Conservation (phyloP, 257 asterid genomes). For the Solanum arcanum region DNA sequence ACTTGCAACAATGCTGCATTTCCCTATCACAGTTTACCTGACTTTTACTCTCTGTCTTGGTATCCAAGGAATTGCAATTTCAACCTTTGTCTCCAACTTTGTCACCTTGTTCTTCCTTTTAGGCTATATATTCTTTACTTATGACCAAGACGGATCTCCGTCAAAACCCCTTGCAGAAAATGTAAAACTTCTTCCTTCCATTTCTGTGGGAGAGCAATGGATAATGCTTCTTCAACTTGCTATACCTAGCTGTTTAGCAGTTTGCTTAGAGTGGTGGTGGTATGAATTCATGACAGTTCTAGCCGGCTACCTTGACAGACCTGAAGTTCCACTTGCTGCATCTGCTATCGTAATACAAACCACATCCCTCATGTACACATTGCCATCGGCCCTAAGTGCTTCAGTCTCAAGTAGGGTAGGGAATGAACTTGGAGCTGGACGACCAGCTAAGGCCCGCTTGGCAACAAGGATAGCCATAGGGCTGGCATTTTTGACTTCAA, state of each 20-base stretch:
- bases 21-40: constrained; percentile 60
- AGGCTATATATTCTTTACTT: constrained; percentile 27
- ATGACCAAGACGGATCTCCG: constrained; percentile 11
- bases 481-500: constrained; percentile 52
- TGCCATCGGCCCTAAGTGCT: constrained; percentile 86
- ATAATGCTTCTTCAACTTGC: constrained; percentile 51
- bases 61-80: constrained; percentile 63
- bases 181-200: constrained; percentile 15
- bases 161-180: constrained; percentile 22
- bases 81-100: constrained; percentile 45
- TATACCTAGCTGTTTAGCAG: constrained; percentile 67
- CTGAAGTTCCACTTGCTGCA: constrained; percentile 74
- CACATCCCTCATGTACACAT: constrained; percentile 87
- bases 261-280: constrained; percentile 99
- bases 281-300: constrained; percentile 82
- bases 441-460: constrained; percentile 63
- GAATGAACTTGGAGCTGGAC: constrained; percentile 83
- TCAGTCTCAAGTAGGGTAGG: constrained; percentile 85
- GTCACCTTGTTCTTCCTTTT: constrained; percentile 52
- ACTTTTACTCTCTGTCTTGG: constrained; percentile 67
- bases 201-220: constrained; percentile 62
- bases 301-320: constrained; percentile 73
- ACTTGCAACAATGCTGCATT: constrained; percentile 51
- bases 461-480: constrained; percentile 57
- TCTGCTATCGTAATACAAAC: constrained; percentile 93